Base-by-base conservation (phyloP, 2,329 filamentous ascomycete genomes). In the Colletotrichum godetiae region DNA sequence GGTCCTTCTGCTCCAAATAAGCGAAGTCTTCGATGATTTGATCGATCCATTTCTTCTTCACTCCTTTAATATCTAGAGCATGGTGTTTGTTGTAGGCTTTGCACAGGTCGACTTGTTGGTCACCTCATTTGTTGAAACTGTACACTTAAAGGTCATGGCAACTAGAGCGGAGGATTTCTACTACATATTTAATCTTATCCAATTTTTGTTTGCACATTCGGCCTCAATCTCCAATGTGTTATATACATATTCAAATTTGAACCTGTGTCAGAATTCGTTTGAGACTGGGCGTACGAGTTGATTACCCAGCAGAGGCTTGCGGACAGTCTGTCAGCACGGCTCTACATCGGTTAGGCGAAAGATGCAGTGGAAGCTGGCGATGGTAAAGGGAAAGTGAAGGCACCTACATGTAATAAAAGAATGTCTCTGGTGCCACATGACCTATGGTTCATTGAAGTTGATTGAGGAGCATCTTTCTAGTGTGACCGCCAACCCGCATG, bases 1-100 rank as follows among this genome's bases (percentile, higher is more conserved):
- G 71, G 71, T 70, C 60, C 7, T 73, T 73, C 56, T 73, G 71
- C 61, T 56, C 60, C 31, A 29, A 60, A 13, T 73, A 66, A 49
- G 7, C 19, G 33, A 31, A 2, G 3, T 55, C 3, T 19, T 29
- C 3, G 27, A 35, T 12, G 33, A 35, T 35, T 3, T 5, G 19
- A n/a, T 19, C 19, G 42, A 11, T n/a, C 10, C 42, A 19, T 19
- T 8, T 49, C 15, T 11, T 8, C 19, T 49, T 22, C 19, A 3
- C 15, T 49, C 15, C 10, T n/a, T 49, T 5, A 29, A 29, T 29
- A 49, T n/a, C 42, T 49, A 22, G 42, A 49, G 19, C 2, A 49
- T 49, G 42, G 19, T 49, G 19, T n/a, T 7, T 8, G 8, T 22
- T 49, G 19, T 22, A 49, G 42, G 19, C 42, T 49, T 49, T 49